Percentiles rank a stretch among this genome's conserved stretches.
Conservation (phyloP, 148 eudicot genomes). For the Rhododendron mucronatum region DNA sequence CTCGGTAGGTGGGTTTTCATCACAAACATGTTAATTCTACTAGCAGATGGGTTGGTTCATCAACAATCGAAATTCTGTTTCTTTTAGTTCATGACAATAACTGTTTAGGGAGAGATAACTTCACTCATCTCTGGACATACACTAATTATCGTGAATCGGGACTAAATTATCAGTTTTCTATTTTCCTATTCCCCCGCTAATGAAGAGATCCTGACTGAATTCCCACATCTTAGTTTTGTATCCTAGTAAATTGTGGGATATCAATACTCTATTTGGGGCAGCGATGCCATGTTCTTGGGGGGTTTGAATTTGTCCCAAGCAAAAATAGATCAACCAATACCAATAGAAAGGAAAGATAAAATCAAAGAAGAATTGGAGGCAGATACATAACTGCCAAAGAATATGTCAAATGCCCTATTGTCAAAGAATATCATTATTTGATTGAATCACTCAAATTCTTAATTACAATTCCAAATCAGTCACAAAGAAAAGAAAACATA, state of each 20-base stretch:
- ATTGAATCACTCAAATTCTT: neutral
- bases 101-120: neutral
- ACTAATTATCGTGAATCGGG: neutral
- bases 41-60: neutral
- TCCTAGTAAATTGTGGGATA: neutral
- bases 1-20: neutral
- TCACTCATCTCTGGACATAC: neutral
- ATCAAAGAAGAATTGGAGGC: neutral
- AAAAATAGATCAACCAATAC: neutral
- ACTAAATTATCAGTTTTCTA: neutral
- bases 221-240: neutral
- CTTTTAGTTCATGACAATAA: neutral
- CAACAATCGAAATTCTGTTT: neutral
- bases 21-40: neutral
- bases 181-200: neutral
- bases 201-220: neutral
- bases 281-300: neutral
- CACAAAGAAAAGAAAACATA: neutral
- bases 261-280: neutral
- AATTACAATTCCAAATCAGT: slow-evolving; percentile 7
- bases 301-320: neutral
- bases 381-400: neutral
- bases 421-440: neutral
- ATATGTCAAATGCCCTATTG: neutral
- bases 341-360: neutral